Conservation (phyloP, 805 yeast genomes). For the Priceomyces medius region DNA sequence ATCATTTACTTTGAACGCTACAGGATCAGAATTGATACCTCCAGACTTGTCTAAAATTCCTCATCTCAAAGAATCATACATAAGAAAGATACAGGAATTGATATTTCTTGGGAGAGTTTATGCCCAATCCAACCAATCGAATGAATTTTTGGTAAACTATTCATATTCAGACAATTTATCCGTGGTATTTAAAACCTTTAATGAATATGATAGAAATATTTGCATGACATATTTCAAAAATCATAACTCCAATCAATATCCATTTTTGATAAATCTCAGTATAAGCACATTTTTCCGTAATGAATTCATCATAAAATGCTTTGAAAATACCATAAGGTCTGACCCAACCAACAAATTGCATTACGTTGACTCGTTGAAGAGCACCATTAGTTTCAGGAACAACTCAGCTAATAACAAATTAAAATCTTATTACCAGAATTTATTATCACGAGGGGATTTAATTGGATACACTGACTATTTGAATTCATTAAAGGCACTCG, state of each 20-base stretch:
- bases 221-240: constrained; percentile 23
- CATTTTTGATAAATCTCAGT: constrained; percentile 30
- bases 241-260: constrained; percentile 21
- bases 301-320: constrained; percentile 40
- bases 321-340: constrained; percentile 34
- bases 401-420: constrained; percentile 19
- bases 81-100: constrained; percentile 55
- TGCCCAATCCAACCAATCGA: constrained; percentile 11
- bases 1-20: constrained; percentile 36
- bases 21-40: constrained; percentile 42
- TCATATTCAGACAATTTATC: constrained; percentile 36
- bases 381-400: constrained; percentile 17
- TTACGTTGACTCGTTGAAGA: constrained; percentile 39
- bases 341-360: constrained; percentile 31
- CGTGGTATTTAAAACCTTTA: constrained; percentile 30
- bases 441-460: constrained; percentile 27
- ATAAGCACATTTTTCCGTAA: constrained; percentile 33
- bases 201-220: constrained; percentile 38
- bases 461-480: constrained; percentile 35
- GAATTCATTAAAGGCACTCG: constrained; percentile 31
- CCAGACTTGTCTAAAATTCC: constrained; percentile 38
- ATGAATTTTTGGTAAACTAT: constrained; percentile 24
- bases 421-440: constrained; percentile 27
- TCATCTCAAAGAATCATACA: constrained; percentile 47
- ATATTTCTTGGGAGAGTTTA: constrained; percentile 32